These are phyloP conservation scores for Noccaea caerulescens DNA, from an alignment of 345 rosid species.

Conservation along the genomic window DNA sequence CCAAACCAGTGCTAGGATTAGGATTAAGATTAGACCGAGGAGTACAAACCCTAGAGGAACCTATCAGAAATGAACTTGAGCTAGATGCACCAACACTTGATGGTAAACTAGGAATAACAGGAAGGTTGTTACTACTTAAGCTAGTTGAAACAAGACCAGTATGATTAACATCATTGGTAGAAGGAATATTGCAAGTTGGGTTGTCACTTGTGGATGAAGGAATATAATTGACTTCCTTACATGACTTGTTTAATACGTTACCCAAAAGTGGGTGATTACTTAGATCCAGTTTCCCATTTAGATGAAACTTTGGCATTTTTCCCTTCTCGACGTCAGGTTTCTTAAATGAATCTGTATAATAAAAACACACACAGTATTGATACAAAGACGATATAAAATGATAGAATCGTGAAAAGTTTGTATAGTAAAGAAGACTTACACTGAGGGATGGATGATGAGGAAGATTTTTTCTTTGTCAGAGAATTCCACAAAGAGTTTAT, in stretches of 20 bases:
- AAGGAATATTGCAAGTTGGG: background rate
- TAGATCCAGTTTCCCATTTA: background rate
- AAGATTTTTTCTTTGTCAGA: background rate
- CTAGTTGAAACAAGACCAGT: background rate
- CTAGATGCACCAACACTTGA: background rate
- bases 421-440: constrained; percentile 14
- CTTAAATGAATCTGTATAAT: constrained; percentile 2
- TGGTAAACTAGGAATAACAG: background rate
- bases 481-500: constrained; percentile 20
- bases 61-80: background rate
- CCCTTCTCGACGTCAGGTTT: background rate
- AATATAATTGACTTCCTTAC: background rate
- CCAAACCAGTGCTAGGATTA: background rate
- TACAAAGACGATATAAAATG: background rate
- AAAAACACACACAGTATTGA: background rate
- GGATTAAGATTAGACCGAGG: background rate
- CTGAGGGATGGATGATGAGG: background rate
- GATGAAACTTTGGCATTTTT: background rate
- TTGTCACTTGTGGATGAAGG: constrained; percentile 13
- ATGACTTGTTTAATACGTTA: background rate
- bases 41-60: background rate
- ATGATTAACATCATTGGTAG: background rate
- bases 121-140: background rate
- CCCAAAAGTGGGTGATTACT: background rate
- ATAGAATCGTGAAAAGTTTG: background rate